A percentile compares a stretch with the other conserved stretches of the same genome.
phyloP scores from a whole-genome alignment of 495 filamentous ascomycete species.

The Podospora appendiculata region DNA sequence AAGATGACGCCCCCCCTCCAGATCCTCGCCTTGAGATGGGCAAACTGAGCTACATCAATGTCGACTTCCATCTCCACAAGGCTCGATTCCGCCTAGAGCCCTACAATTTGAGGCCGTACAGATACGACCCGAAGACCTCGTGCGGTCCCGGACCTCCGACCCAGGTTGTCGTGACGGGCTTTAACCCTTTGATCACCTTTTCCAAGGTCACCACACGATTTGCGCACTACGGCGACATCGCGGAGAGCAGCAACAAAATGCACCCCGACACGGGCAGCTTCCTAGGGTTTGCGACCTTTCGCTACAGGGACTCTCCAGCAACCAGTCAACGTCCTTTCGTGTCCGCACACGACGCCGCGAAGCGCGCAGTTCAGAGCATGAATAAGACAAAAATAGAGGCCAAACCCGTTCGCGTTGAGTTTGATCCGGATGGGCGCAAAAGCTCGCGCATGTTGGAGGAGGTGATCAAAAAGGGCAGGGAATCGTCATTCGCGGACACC shows the following conservation, averaged over 20 bases:
- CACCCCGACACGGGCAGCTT: conserved; percentile 89
- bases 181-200: conserved; percentile 79
- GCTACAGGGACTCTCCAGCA: conserved; percentile 68
- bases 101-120: conserved; percentile 67
- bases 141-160: conserved; percentile 82
- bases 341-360: conserved; percentile 69
- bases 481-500: conserved; percentile 26
- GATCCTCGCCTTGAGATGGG: conserved; percentile 71
- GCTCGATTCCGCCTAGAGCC: conserved; percentile 66
- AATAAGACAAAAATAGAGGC: conserved; percentile 65
- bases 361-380: conserved; percentile 62
- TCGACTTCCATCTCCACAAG: conserved; percentile 65
- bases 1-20: conserved; percentile 57
- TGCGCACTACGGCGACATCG: conserved; percentile 79
- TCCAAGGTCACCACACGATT: conserved; percentile 75
- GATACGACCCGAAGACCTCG: conserved; percentile 71
- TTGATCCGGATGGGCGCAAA: conserved; percentile 78
- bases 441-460: conserved; percentile 66
- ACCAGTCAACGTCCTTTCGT: conserved; percentile 37
- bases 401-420: conserved; percentile 67
- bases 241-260: conserved; percentile 80
- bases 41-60: conserved; percentile 49
- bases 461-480: conserved; percentile 56
- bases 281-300: conserved; percentile 83
- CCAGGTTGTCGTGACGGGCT: conserved; percentile 86